phyloP scores from a whole-genome alignment of 2,329 filamentous ascomycete genomes.

The Geosmithia flava region DNA sequence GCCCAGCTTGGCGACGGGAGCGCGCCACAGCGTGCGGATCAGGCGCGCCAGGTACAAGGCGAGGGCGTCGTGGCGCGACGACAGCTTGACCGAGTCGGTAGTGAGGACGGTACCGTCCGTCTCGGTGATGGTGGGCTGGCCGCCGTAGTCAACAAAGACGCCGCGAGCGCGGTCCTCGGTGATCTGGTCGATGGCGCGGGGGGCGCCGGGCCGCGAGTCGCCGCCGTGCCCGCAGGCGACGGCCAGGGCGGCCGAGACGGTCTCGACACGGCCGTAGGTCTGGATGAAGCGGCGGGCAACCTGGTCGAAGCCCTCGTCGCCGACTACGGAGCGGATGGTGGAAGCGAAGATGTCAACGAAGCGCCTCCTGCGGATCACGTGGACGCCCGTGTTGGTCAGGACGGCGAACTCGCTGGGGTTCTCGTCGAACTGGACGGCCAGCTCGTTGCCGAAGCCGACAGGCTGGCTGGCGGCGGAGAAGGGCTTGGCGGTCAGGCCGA shows the following conservation, averaged over 20 bases:
- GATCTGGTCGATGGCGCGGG: conserved; percentile 69
- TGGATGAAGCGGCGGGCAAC: conserved; percentile 77
- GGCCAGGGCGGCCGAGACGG: conserved; percentile 78
- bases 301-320: conserved; percentile 34
- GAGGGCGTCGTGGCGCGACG: conserved; percentile 79
- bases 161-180: conserved; percentile 76
- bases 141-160: conserved; percentile 86
- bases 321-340: conserved; percentile 2
- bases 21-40: conserved; percentile 81
- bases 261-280: conserved; percentile 79
- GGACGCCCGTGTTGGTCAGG: conserved; percentile 81
- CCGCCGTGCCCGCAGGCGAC: conserved; percentile 91
- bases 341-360: conserved; percentile 4
- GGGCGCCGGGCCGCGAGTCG: conserved; percentile 58
- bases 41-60: conserved; percentile 79
- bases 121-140: conserved; percentile 73
- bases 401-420: conserved; percentile 75
- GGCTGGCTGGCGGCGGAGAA: conserved; percentile 59
- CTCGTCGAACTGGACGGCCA: conserved; percentile 90
- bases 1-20: conserved; percentile 51
- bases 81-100: conserved; percentile 75
- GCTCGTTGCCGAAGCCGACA: conserved; percentile 82
- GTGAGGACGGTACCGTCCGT: conserved; percentile 57
- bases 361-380: conserved; percentile 70
- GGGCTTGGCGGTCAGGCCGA: conserved; percentile 63